Base-by-base conservation (phyloP, 2,329 filamentous ascomycete species). In the Bipolaris cookei region DNA sequence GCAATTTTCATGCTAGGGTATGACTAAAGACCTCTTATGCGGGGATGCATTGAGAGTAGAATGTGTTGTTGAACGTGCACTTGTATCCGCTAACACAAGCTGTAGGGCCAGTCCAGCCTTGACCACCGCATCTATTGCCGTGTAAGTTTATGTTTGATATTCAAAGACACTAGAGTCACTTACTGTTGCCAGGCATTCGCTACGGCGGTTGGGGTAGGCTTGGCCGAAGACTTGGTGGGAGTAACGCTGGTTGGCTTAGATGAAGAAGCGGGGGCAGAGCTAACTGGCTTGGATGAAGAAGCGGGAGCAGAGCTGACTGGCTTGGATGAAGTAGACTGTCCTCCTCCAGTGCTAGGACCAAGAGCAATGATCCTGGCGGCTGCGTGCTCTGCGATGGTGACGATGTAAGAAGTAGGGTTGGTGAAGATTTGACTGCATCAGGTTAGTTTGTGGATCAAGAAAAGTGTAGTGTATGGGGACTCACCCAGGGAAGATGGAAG, bases 401-500 rank as follows among this genome's bases (percentile, higher is more conserved):
- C 72, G 18, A 77, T 77, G 66, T 76, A 75, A 2, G 74, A 67
- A 21, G 73, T 75, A 18, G 75, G 75, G 66, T 77, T 77, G 47
- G 75, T 76, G 28, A 66, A 65, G 48, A 77, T 71, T 34, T 71
- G 68, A 16, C 73, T 74, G 35, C 3, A 14, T 14, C 14, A 10
- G 30, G 51, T 72, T 56, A 72, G 63, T 56, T 53, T 4, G 4
- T 5, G 14, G 14, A 32, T 30, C 7, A 1, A 3, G 8, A 10
- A 10, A 28, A n/a, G 25, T 43, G 32, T 11, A 5, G 3, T 21
- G 18, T n/a, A 37, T 30, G 28, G 28, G 28, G 18, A 38, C 65
- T 66, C 70, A 75, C 71, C 72, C 75, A 50, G 79, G 80, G 63
- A 80, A 82, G 34, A 81, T 75, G 0, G 78, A 80, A 1, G 78